Base-by-base conservation (phyloP, 768 basidiomycete genomes). In the Boletus subcaerulescens region DNA sequence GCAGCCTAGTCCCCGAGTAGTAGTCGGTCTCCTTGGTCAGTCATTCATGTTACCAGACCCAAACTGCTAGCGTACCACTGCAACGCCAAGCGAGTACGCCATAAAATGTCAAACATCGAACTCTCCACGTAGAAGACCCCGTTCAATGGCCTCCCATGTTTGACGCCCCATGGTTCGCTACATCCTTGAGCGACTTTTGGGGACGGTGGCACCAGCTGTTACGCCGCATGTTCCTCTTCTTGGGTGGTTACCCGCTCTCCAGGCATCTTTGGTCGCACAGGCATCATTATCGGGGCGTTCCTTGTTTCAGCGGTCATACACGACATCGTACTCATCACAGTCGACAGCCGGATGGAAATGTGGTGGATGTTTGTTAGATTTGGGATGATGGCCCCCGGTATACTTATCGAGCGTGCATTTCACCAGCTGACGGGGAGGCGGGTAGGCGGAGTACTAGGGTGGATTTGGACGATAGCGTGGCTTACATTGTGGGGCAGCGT, bases 71-170 rank as follows among this genome's bases (percentile, higher is more conserved):
- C 22, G 3, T 22, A 22, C 22, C 2, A 22, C 22, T 22, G 22
- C 22, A 22, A 22, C 22, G 22, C 22, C 22, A 3, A 22, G 22
- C 22, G 22, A 24, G 24, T 24, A 24, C 24, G 24, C 24, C 24
- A 24, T 24, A 5, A 5, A 5, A 24, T 24, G 4, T 22, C 22
- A 22, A 22, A 22, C 22, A 22, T 3, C 22, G 3, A 22, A 22
- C 22, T 22, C 22, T 22, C 3, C 22, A 22, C 22, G 3, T 22
- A 22, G n/a, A n/a, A n/a, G n/a, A n/a, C n/a, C n/a, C n/a, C n/a
- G n/a, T n/a, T n/a, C n/a, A 52, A 32, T 52, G 52, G 52, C 52
- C 52, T 3, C 52, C 52, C 3, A 4, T 20, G 14, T 46, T 52
- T 29, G 20, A 46, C 2, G 26, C 52, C 2, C 52, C 52, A 14